Evolutionary conservation across 768 basidiomycete species (phyloP).

Genomic region (Kwoniella sp.): DNA sequence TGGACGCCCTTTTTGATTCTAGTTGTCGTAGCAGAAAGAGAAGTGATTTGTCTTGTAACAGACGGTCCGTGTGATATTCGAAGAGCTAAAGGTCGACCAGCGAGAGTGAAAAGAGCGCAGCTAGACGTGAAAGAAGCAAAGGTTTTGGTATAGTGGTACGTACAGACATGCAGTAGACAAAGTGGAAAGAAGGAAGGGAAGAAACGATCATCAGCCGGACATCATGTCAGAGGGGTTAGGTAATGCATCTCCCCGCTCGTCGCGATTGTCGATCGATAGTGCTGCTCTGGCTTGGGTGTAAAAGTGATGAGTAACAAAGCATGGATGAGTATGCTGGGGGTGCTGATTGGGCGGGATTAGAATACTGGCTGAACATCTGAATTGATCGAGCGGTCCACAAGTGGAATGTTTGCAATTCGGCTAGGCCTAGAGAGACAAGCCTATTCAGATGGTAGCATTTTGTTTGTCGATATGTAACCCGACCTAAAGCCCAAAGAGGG

Average conservation of each 20-base stretch:
- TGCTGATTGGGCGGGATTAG: slow-evolving; percentile 21
- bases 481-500: too few relatives aligned
- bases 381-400: not conserved
- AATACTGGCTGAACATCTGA: slow-evolving; percentile 16
- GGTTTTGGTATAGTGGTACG: not conserved
- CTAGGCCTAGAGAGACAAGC: slow-evolving; percentile 3
- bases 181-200: slow-evolving; percentile 6
- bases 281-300: too few relatives aligned
- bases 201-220: not conserved
- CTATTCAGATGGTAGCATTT: not conserved
- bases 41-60: too few relatives aligned
- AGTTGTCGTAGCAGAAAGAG: too few relatives aligned
- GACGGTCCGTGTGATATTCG: too few relatives aligned
- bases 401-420: slow-evolving; percentile 4
- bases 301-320: not conserved
- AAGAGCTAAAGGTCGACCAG: slow-evolving; percentile 25
- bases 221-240: slow-evolving; percentile 3
- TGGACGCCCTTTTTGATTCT: slow-evolving; percentile 6
- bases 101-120: slow-evolving; percentile 7
- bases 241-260: too few relatives aligned
- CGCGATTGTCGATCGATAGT: too few relatives aligned
- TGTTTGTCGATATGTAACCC: too few relatives aligned
- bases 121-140: not conserved
- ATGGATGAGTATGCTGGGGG: slow-evolving; percentile 5
- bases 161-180: not conserved